These are phyloP conservation scores for Acacia acuminata DNA, from an alignment of 306 rosid genomes.

Conservation along the genomic window DNA sequence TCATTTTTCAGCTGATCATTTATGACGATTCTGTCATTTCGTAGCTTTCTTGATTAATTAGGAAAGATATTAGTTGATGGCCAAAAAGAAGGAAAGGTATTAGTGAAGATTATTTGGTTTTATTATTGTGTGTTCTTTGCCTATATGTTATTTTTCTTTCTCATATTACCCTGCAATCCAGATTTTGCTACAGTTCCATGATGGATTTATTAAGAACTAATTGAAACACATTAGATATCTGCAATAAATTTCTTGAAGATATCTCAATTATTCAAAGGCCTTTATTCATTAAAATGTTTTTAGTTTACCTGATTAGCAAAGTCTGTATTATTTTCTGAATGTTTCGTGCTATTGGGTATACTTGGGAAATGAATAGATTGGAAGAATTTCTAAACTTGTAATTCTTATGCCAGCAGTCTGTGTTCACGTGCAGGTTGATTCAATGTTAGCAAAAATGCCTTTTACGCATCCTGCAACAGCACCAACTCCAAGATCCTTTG, in stretches of 20 bases:
- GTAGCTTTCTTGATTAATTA: background rate
- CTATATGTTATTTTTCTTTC: background rate
- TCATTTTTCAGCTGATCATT: background rate
- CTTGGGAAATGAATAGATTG: background rate
- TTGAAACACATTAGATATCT: background rate
- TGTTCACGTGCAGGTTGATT: conserved; percentile 24
- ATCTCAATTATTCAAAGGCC: background rate
- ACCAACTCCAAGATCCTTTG: conserved; percentile 24
- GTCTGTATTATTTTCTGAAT: background rate
- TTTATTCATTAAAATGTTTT: background rate
- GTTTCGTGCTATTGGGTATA: background rate
- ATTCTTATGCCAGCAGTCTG: conserved; percentile 4
- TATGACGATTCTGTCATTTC: background rate
- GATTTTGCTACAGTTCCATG: background rate
- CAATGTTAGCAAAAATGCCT: conserved; percentile 53
- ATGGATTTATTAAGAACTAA: background rate
- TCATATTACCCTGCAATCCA: background rate
- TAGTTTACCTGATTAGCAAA: background rate
- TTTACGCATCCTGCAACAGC: conserved; percentile 42
- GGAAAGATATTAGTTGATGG: background rate
- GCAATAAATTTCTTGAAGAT: background rate
- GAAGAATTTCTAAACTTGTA: background rate
- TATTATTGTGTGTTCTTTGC: background rate
- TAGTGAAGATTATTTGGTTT: background rate
- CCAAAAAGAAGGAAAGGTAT: background rate